Evolutionary conservation across 352 stramenopile genomes (phyloP), one percentile per base, ranked within the genome.

Genomic region (Bremia lactucae): DNA sequence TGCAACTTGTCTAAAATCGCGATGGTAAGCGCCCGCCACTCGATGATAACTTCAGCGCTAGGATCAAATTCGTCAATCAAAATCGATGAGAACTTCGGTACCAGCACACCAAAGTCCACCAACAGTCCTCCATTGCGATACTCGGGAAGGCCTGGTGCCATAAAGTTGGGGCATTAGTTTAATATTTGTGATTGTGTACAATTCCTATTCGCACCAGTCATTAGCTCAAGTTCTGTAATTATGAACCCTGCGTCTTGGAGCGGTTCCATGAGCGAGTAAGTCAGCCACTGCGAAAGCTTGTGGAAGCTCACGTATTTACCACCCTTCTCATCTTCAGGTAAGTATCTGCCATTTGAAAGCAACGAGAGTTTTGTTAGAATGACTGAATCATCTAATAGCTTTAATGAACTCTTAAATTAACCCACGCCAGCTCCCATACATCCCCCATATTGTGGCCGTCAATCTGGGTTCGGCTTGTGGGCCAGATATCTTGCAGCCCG

Each of bases 221-320:
- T 87, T 42, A 84, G 56, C 23, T 81, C 67, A 5, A 86, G 64
- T 18, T 92, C 71, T 21, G 66, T 87, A 36, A 92, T 72, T 36
- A 76, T 78, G 21, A 92, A 66, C 0, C 76, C 75, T n/a, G 74
- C 73, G n/a, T 83, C 68, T 57, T 86, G 68, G 19, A 91, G 55
- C 0, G 81, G 81, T 47, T 94, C 81, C 70, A 94, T 89, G 13
- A 94, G 53, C 8, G 78, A 91, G 58, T 91, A 94, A 14, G 81
- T 92, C 36, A 91, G 52, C 81, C 81, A 94, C 59, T 94, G 81
- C 6, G 78, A 89, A 4, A 94, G 66, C 61, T 94, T 94, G 63
- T 94, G 81, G 50, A 94, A 94, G 47, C 75, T 83, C 22, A 94
- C 77, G 28, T 82, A 75, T 25, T 78, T 81, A 13, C 61, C 66